These are phyloP conservation scores for Schoenoplectus tabernaemontani DNA, from an alignment of 202 grass and related monocot genomes.

Conservation along the genomic window DNA sequence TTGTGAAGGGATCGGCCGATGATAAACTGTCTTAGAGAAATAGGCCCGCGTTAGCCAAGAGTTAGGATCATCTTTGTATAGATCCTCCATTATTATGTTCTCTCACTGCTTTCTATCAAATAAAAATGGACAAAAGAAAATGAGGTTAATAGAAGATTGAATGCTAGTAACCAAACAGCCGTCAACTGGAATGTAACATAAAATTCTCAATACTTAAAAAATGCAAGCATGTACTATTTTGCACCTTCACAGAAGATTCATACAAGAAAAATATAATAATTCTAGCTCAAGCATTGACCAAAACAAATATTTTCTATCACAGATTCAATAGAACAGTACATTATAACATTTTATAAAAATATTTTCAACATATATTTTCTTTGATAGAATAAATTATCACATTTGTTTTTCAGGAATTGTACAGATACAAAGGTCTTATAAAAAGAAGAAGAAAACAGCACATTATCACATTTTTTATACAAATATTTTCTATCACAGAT, in stretches of 20 bases:
- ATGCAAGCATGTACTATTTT: no score
- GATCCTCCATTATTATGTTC: conserved; percentile 19
- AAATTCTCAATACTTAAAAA: no score
- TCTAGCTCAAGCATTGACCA: background rate
- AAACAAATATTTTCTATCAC: background rate
- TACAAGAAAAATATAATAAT: no score
- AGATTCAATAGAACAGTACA: background rate
- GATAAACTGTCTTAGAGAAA: conserved; percentile 28
- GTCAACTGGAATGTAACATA: background rate
- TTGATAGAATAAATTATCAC: background rate
- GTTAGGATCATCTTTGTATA: conserved; percentile 48
- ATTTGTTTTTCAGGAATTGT: background rate
- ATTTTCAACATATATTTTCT: no score
- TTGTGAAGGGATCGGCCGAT: conserved; percentile 40
- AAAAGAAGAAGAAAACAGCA: no score
- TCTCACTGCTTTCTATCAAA: background rate
- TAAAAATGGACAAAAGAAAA: background rate
- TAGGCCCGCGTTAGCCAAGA: conserved; percentile 57
- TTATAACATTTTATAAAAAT: no score
- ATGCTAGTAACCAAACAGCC: background rate
- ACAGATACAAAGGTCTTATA: no score
- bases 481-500: background rate
- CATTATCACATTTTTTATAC: background rate
- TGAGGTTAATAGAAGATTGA: background rate
- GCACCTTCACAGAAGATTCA: background rate